phyloP scores from a whole-genome alignment of 371 early-diverging fungal genomes.

The Mortierella sp. region DNA sequence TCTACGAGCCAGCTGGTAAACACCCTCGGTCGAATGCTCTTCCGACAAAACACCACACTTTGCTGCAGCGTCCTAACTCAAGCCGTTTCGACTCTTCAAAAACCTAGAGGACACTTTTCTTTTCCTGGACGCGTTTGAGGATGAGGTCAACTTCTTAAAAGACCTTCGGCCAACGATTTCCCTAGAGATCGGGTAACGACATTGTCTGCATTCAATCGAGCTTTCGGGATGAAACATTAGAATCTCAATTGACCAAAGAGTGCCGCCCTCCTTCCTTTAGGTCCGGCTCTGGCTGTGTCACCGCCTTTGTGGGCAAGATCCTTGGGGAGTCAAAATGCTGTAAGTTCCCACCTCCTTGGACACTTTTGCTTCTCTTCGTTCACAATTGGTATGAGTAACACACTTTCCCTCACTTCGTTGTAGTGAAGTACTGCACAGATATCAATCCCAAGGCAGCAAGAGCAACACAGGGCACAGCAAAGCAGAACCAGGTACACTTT shows the following conservation, averaged over 20 bases:
- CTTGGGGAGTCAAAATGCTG: slow-evolving; percentile 63
- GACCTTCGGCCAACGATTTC: slow-evolving; percentile 74
- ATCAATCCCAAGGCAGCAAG: slow-evolving; percentile 83
- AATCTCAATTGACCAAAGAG: background rate
- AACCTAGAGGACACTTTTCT: slow-evolving; percentile 91
- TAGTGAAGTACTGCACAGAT: slow-evolving; percentile 82
- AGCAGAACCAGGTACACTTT: slow-evolving; percentile 62
- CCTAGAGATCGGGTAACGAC: slow-evolving; percentile 86
- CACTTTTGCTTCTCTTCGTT: no score
- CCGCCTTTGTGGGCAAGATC: slow-evolving; percentile 79
- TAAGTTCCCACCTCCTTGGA: background rate
- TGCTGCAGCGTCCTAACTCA: background rate
- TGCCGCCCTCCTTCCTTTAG: slow-evolving; percentile 54
- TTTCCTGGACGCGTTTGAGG: slow-evolving; percentile 92
- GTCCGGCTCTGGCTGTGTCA: slow-evolving; percentile 91
- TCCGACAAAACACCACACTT: background rate
- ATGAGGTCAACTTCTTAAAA: slow-evolving; percentile 71
- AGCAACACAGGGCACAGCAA: slow-evolving; percentile 76
- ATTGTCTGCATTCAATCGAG: background rate
- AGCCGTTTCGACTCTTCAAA: background rate
- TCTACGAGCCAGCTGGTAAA: slow-evolving; percentile 93
- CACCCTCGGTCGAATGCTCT: background rate
- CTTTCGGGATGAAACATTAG: background rate
- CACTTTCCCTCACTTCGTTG: background rate
- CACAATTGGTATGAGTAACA: background rate